Base-by-base conservation (phyloP, 495 filamentous ascomycete genomes). In the Poronia punctata region DNA sequence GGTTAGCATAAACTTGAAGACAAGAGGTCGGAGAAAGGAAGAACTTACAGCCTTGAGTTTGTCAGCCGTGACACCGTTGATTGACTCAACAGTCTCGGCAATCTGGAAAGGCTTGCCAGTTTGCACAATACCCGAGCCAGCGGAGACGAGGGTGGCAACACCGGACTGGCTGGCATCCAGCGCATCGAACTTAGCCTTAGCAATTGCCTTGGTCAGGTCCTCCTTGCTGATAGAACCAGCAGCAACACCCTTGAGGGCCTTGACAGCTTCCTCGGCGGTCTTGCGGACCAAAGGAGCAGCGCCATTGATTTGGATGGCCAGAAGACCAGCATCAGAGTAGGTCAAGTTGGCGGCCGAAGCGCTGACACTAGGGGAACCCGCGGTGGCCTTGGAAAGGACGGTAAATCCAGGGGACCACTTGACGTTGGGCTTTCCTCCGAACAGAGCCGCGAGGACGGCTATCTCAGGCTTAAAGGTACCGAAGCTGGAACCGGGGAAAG, bases 361-460 rank as follows among this genome's bases (percentile, higher is more conserved):
- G 40, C 65, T 67, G 39, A 82, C 79, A 51, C 82, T 77, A 15
- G 80, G 76, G 60, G 76, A 71, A 14, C 70, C 67, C 36, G 81
- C 67, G 39, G 79, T 72, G 28, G 81, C 84, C 69, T 93, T 86
- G 41, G 82, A 75, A 29, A 99, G 78, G 30, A 95, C 70, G 9
- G 84, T 89, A 71, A 94, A 96, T 39, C 92, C 93, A 39, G 87
- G 72, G 18, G 83, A 83, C 92, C 92, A 97, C 71, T 97, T 97
- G 72, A 96, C 90, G 62, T 67, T 80, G 45, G 87, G 82, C 63
- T 88, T 67, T 28, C 93, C 92, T 54, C 92, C 92, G 20, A 99
- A 82, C 5, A 99, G 79, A 35, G 87, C 82, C 44, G 86, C 79
- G 17, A 99, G 80, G 45, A 99, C 88, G 41, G 80, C 78, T 52